Conservation (phyloP, 2,329 filamentous ascomycete genomes). For the Fusarium devonianum region DNA sequence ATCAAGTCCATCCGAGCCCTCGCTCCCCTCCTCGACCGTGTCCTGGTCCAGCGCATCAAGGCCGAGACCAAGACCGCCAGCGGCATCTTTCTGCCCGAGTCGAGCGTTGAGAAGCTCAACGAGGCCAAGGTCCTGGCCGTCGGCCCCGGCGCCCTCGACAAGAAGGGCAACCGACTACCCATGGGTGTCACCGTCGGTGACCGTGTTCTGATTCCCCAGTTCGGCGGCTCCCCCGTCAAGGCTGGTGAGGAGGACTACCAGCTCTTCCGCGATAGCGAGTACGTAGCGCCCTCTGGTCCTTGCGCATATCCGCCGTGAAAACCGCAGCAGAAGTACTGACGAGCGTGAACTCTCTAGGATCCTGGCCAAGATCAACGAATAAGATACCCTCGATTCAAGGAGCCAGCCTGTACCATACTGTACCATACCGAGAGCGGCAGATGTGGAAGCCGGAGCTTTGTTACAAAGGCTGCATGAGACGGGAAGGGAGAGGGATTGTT, state of each 20-base stretch:
- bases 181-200: constrained; percentile 87
- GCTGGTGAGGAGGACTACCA: constrained; percentile 96
- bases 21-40: constrained; percentile 94
- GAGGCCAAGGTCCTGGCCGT: constrained; percentile 96
- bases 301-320: neutral
- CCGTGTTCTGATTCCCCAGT: constrained; percentile 96
- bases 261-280: constrained; percentile 98
- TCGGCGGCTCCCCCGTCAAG: constrained; percentile 93
- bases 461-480: constrained; percentile 13
- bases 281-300: constrained; percentile 58
- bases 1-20: constrained; percentile 96
- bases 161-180: constrained; percentile 85
- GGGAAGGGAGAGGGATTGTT: constrained; percentile 26
- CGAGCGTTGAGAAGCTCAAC: constrained; percentile 96
- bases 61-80: constrained; percentile 94
- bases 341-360: constrained; percentile 66
- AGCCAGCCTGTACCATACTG: constrained; percentile 47
- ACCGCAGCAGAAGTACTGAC: constrained; percentile 20
- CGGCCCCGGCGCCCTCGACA: constrained; percentile 86
- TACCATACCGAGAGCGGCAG: constrained; percentile 43
- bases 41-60: constrained; percentile 97
- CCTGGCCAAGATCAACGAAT: constrained; percentile 99
- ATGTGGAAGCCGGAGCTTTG: constrained; percentile 25
- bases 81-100: constrained; percentile 98
- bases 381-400: constrained; percentile 44